Evolutionary conservation across 208 protist species (phyloP).

Genomic region (Acanthamoeba culbertsoni): DNA sequence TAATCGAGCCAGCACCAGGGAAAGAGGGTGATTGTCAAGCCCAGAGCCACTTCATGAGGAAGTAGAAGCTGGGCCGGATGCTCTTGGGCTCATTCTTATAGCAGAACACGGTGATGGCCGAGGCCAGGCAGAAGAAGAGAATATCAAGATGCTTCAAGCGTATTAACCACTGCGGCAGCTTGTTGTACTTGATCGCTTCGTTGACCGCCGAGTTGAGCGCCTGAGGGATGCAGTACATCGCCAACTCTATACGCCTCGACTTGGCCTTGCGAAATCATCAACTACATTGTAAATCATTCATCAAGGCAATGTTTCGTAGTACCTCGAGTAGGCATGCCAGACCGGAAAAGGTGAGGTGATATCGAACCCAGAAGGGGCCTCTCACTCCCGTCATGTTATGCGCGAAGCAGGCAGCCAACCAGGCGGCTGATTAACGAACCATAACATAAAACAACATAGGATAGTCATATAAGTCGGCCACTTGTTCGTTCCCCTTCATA

Average conservation of each 20-base stretch:
- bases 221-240: slow-evolving; percentile 1
- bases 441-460: neutral
- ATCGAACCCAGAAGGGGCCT: neutral
- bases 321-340: neutral
- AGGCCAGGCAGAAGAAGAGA: neutral
- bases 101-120: slow-evolving; percentile 9
- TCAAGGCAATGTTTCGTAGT: neutral
- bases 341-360: neutral
- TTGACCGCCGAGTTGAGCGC: slow-evolving; percentile 14
- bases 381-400: slow-evolving; percentile 16
- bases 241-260: neutral
- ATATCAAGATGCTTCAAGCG: neutral
- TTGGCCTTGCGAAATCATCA: neutral
- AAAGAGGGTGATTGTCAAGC: neutral
- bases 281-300: neutral
- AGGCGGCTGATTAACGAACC: neutral
- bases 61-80: slow-evolving; percentile 17
- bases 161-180: neutral
- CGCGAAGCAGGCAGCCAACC: slow-evolving; percentile 46
- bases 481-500: no score
- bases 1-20: no score
- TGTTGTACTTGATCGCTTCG: slow-evolving; percentile 27
- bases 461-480: no score
- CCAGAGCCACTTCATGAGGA: slow-evolving; percentile 35
- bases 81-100: slow-evolving; percentile 32